A percentile compares a stretch with the other conserved stretches of the same genome.
These are phyloP conservation scores for Candolleomyces aberdarensis DNA, from an alignment of 768 basidiomycete species.

Conservation along the genomic window DNA sequence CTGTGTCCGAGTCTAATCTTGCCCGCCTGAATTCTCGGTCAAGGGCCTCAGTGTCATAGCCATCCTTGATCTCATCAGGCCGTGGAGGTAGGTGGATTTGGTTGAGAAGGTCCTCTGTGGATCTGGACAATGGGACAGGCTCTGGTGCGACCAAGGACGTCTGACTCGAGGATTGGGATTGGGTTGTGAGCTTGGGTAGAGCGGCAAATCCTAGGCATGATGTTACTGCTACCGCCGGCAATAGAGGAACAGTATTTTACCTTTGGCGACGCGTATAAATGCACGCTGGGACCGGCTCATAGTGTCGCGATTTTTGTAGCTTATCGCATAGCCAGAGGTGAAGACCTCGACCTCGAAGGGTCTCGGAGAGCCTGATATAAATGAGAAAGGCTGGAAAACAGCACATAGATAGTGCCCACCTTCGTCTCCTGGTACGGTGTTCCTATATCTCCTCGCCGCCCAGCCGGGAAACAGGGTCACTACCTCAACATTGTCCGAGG, in stretches of 20 bases:
- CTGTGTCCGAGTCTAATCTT: slow-evolving; percentile 36
- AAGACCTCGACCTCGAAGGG: slow-evolving; percentile 72
- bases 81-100: slow-evolving; percentile 50
- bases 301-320: slow-evolving; percentile 52
- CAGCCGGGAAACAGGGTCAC: slow-evolving; percentile 77
- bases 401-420: background rate
- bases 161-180: slow-evolving; percentile 8
- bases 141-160: slow-evolving; percentile 27
- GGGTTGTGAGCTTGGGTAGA: slow-evolving; percentile 54
- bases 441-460: slow-evolving; percentile 56
- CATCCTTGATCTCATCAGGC: slow-evolving; percentile 58
- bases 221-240: background rate
- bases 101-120: slow-evolving; percentile 49
- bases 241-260: slow-evolving; percentile 32
- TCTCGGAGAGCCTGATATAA: slow-evolving; percentile 15
- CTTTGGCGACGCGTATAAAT: slow-evolving; percentile 75
- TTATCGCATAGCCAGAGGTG: slow-evolving; percentile 74
- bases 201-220: slow-evolving; percentile 60
- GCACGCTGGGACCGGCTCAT: slow-evolving; percentile 73
- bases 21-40: slow-evolving; percentile 41
- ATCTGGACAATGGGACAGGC: slow-evolving; percentile 27
- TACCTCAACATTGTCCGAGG: slow-evolving; percentile 30
- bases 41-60: slow-evolving; percentile 46
- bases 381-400: background rate
- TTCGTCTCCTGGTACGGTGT: slow-evolving; percentile 5